Evolutionary conservation across 345 rosid genomes (phyloP).

Genomic region (Barbarea vulgaris): DNA sequence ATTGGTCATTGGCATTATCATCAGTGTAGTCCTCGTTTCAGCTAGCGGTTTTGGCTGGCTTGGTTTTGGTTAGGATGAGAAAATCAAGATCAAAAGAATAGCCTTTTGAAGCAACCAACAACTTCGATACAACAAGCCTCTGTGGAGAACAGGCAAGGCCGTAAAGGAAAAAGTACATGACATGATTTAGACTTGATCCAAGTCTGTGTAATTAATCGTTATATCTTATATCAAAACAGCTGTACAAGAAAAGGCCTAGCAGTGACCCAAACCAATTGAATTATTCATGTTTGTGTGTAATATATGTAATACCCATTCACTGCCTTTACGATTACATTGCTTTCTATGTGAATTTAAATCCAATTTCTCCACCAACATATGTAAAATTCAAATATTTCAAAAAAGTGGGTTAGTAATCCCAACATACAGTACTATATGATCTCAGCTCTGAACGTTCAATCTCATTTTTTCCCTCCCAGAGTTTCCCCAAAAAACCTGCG

Average conservation of each 20-base stretch:
- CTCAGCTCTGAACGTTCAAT: too few relatives aligned
- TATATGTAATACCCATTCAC: too few relatives aligned
- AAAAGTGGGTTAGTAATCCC: too few relatives aligned
- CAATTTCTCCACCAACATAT: too few relatives aligned
- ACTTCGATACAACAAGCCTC: conserved; percentile 69
- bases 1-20: conserved; percentile 64
- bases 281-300: too few relatives aligned
- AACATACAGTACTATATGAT: too few relatives aligned
- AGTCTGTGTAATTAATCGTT: conserved; percentile 3
- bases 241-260: conserved; percentile 68
- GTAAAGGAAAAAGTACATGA: conserved; percentile 4
- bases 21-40: conserved; percentile 55
- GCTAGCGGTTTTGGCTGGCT: conserved; percentile 46
- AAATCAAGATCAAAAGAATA: conserved; percentile 29
- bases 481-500: too few relatives aligned
- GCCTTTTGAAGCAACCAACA: conserved; percentile 51
- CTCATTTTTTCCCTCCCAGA: too few relatives aligned
- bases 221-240: conserved; percentile 43
- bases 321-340: too few relatives aligned
- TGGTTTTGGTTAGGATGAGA: conserved; percentile 48
- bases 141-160: conserved; percentile 68
- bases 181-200: background rate
- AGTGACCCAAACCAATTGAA: too few relatives aligned
- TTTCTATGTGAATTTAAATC: too few relatives aligned
- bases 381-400: too few relatives aligned